Conservation (phyloP, 768 basidiomycete species). For the Mrakia gelida region DNA sequence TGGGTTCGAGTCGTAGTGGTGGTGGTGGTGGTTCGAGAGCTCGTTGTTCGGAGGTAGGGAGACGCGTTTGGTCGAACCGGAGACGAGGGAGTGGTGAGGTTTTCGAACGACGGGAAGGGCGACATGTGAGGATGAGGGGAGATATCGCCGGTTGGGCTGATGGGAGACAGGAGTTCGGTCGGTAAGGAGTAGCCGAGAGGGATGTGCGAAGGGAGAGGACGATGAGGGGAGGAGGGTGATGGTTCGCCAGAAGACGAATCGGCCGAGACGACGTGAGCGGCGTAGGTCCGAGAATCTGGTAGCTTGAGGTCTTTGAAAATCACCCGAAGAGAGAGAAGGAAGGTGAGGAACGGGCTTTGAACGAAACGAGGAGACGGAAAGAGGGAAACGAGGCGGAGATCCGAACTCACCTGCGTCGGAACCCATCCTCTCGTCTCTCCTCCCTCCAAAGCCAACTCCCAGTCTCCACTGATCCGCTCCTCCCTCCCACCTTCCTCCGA, state of each 20-base stretch:
- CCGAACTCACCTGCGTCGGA: background rate
- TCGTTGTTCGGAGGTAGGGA: slow-evolving; percentile 9
- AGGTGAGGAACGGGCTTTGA: background rate
- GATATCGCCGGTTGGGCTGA: background rate
- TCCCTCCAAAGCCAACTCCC: background rate
- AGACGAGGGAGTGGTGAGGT: slow-evolving; percentile 2
- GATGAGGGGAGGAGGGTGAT: background rate
- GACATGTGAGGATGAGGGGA: background rate
- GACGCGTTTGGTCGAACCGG: background rate
- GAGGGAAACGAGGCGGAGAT: background rate
- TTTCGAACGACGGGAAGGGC: slow-evolving; percentile 5
- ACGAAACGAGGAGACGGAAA: background rate
- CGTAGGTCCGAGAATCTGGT: background rate
- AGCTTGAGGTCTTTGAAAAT: background rate
- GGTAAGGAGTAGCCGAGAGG: background rate
- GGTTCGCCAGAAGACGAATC: background rate
- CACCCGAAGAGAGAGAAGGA: background rate
- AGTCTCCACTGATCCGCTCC: slow-evolving; percentile 2
- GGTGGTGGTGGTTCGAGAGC: slow-evolving; percentile 7
- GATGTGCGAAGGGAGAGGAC: background rate
- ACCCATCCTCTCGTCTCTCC: background rate
- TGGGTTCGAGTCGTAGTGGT: slow-evolving; percentile 21
- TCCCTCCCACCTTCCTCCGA: background rate
- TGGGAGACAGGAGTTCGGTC: background rate
- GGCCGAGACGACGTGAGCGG: slow-evolving; percentile 5